Percentiles rank a stretch among this genome's conserved stretches.
These are phyloP conservation scores for Eucalyptus sp. DNA, from an alignment of 345 rosid species.

Conservation along the genomic window DNA sequence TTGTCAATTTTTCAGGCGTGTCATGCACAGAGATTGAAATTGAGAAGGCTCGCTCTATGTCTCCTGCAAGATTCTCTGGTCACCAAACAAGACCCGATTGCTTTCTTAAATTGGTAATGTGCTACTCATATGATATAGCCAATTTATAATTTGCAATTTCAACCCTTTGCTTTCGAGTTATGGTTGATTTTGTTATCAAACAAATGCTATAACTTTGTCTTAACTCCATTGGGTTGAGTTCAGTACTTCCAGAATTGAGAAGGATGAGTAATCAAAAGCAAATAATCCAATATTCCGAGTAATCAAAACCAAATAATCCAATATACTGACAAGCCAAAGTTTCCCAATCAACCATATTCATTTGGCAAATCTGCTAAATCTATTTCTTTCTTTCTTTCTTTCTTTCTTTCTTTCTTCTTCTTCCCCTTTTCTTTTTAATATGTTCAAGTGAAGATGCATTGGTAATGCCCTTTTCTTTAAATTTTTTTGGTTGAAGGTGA, in stretches of 20 bases:
- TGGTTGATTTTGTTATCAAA: background rate
- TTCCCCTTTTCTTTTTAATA: too few relatives aligned
- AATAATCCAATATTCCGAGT: background rate
- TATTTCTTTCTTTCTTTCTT: too few relatives aligned
- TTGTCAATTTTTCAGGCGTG: conserved; percentile 24
- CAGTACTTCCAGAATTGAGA: background rate
- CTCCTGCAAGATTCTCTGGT: conserved; percentile 42
- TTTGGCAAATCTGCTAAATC: background rate
- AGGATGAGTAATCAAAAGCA: background rate
- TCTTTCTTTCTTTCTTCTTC: too few relatives aligned
- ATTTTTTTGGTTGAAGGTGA: background rate
- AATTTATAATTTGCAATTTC: background rate
- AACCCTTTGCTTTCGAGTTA: background rate
- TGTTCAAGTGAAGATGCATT: background rate
- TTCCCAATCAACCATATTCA: background rate
- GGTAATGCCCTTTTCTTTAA: too few relatives aligned
- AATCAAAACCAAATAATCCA: background rate
- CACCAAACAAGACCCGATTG: conserved; percentile 50
- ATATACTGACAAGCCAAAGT: background rate
- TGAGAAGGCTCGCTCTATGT: conserved; percentile 64
- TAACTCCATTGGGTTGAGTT: background rate
- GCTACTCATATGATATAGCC: background rate
- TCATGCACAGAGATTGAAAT: conserved; percentile 19
- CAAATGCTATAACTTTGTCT: background rate
- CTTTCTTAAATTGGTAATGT: conserved; percentile 78